Conservation (phyloP, 2,329 filamentous ascomycete genomes). For the Fusarium sp. region DNA sequence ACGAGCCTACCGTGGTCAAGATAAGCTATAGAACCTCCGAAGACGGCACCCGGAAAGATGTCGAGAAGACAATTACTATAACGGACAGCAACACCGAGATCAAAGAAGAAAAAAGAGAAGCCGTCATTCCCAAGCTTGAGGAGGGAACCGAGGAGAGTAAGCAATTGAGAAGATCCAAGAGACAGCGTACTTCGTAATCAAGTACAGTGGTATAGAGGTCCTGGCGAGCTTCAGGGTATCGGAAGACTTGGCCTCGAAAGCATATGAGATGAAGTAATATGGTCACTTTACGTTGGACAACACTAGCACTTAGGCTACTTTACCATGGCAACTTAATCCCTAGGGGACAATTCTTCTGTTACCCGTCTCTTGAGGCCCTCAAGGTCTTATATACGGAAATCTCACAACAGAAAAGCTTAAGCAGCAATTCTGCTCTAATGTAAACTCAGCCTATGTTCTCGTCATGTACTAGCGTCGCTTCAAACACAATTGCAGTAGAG, state of each 20-base stretch:
- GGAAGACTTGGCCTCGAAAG: background rate
- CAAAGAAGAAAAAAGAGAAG: slow-evolving; percentile 31
- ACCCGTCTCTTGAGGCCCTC: too few relatives aligned
- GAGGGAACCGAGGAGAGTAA: slow-evolving; percentile 19
- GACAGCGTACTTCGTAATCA: slow-evolving; percentile 42
- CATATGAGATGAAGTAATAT: background rate
- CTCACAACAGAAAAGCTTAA: background rate
- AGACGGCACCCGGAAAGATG: slow-evolving; percentile 40
- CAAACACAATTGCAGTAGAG: background rate
- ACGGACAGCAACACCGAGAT: slow-evolving; percentile 30
- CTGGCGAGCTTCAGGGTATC: background rate
- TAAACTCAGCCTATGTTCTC: background rate
- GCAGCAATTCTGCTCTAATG: background rate
- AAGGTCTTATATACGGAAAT: background rate
- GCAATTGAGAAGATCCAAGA: slow-evolving; percentile 43
- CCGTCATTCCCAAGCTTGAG: slow-evolving; percentile 29
- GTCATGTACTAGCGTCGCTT: background rate
- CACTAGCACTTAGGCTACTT: background rate
- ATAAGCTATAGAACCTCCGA: slow-evolving; percentile 19
- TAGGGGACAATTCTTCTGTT: too few relatives aligned
- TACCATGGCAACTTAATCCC: background rate
- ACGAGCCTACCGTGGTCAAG: slow-evolving; percentile 23
- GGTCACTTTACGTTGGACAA: background rate
- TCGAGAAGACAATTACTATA: slow-evolving; percentile 39
- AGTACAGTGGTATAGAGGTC: background rate